A percentile compares a stretch with the other conserved stretches of the same genome.
phyloP scores from a whole-genome alignment of 148 eudicot species.

The Chenopodium quinoa region DNA sequence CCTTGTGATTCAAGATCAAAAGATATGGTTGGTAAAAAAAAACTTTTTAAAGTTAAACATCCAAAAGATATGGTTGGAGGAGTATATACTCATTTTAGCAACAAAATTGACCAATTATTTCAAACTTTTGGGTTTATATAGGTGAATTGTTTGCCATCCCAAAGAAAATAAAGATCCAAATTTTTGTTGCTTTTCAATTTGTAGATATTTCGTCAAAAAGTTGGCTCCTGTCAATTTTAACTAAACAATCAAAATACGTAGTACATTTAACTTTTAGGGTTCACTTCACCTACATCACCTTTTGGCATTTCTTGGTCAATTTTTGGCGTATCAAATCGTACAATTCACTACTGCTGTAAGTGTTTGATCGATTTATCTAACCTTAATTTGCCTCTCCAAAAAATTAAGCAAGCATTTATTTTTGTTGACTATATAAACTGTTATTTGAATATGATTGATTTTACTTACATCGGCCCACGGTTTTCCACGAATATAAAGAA shows the following conservation, averaged over 20 bases:
- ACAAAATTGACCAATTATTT: neutral
- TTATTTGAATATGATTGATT: no score
- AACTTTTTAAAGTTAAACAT: no score
- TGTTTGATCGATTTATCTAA: constrained; percentile 9
- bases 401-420: neutral
- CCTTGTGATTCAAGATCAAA: neutral
- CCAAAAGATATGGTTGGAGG: no score
- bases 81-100: neutral
- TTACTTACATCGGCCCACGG: no score
- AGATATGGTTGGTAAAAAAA: neutral
- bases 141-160: neutral
- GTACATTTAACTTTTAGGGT: neutral
- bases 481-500: no score
- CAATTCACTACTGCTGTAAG: neutral
- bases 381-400: neutral
- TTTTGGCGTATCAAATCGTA: neutral
- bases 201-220: neutral
- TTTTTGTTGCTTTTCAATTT: neutral
- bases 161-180: neutral
- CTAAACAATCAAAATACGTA: no score
- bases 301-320: neutral
- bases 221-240: neutral
- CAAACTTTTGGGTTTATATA: neutral
- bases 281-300: constrained; percentile 10
- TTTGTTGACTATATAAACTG: neutral